phyloP scores from a whole-genome alignment of 208 protist genomes.

The Trypanosoma lewisi region DNA sequence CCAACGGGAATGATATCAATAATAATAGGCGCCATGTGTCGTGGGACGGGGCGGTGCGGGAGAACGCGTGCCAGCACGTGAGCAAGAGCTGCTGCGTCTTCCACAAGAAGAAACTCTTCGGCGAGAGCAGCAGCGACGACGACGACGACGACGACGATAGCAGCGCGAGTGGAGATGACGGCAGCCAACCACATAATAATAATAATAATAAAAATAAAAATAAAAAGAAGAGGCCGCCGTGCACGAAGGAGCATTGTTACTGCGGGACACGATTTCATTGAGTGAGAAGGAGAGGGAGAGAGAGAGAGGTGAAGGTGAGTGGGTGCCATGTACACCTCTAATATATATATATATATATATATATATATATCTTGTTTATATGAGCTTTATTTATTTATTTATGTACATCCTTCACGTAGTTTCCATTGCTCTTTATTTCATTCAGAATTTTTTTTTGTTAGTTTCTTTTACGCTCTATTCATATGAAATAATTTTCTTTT shows the following conservation, averaged over 20 bases:
- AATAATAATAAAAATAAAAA: neutral
- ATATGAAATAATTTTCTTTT: too few species aligned
- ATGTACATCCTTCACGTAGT: too few species aligned
- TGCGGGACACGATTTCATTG: slow-evolving; percentile 74
- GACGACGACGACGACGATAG: slow-evolving; percentile 13
- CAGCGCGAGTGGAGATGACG: neutral
- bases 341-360: too few species aligned
- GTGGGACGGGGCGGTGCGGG: slow-evolving; percentile 50
- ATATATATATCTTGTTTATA: too few species aligned
- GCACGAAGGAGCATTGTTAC: slow-evolving; percentile 71
- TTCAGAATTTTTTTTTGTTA: too few species aligned
- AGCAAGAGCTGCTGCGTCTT: slow-evolving; percentile 89
- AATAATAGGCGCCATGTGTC: slow-evolving; percentile 31
- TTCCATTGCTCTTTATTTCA: too few species aligned
- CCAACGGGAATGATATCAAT: slow-evolving; percentile 1
- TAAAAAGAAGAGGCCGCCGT: slow-evolving; percentile 24
- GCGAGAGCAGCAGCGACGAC: slow-evolving; percentile 62
- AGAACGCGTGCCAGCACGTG: slow-evolving; percentile 66
- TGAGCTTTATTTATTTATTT: too few species aligned
- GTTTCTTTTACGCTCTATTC: too few species aligned
- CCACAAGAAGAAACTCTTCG: slow-evolving; percentile 87
- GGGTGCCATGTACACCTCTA: too few species aligned
- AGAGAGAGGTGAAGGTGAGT: too few species aligned
- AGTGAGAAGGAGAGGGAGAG: neutral
- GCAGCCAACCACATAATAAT: neutral